Evolutionary conservation across 495 filamentous ascomycete genomes (phyloP).

Genomic region (Thozetella sp.): DNA sequence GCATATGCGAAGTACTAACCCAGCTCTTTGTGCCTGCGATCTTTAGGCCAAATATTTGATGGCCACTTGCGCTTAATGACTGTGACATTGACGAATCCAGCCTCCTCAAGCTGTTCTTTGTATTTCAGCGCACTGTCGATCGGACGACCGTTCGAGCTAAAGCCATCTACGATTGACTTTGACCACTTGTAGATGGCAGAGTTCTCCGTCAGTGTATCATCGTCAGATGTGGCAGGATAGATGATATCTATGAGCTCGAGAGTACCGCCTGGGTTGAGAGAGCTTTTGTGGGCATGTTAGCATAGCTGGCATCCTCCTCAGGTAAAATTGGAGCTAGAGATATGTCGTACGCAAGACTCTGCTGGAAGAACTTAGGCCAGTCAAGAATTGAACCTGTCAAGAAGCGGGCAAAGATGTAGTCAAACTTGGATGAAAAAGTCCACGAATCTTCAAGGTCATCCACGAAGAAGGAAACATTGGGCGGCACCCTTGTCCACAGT

Average conservation of each 20-base stretch:
- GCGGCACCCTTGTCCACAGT: constrained; percentile 29
- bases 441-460: constrained; percentile 50
- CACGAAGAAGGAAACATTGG: constrained; percentile 48
- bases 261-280: not conserved
- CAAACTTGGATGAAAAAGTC: constrained; percentile 42
- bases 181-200: not conserved
- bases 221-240: not conserved
- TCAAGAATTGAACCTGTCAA: constrained; percentile 42
- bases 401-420: constrained; percentile 48
- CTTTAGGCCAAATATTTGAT: not conserved
- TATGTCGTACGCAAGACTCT: constrained; percentile 5
- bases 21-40: not conserved
- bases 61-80: not conserved
- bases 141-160: not conserved
- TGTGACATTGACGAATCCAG: not conserved
- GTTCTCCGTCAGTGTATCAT: not conserved
- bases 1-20: not conserved
- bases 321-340: not conserved
- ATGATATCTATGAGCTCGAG: not conserved
- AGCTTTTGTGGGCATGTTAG: not conserved
- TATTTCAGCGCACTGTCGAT: not conserved
- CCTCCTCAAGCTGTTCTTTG: not conserved
- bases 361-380: constrained; percentile 39
- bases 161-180: not conserved
- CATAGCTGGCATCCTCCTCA: not conserved